phyloP scores from a whole-genome alignment of 2,329 filamentous ascomycete species.

The Cladophialophora bantiana region DNA sequence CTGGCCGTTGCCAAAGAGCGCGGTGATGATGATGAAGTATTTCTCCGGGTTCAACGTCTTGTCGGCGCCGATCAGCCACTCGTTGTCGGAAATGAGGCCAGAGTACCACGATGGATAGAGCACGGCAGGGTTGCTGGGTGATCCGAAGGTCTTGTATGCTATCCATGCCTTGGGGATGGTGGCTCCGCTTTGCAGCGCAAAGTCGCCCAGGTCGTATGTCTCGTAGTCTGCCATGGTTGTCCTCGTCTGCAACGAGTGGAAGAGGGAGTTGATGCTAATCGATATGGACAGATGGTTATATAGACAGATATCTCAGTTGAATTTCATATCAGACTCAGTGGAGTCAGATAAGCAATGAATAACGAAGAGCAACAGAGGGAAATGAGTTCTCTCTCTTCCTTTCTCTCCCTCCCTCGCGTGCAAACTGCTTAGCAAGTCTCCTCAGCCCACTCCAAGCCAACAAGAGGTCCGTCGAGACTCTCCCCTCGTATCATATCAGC shows the following conservation, averaged over 20 bases:
- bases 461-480: background rate
- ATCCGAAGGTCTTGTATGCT: conserved; percentile 78
- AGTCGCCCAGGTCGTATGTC: conserved; percentile 68
- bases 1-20: conserved; percentile 73
- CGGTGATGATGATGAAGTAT: conserved; percentile 73
- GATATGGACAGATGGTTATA: no score
- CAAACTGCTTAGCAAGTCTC: background rate
- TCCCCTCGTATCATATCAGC: background rate
- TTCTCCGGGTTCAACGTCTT: conserved; percentile 69
- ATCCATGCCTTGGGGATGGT: conserved; percentile 70
- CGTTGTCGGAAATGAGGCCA: conserved; percentile 72
- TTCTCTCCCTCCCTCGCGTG: no score
- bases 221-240: conserved; percentile 50
- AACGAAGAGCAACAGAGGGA: background rate
- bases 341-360: no score
- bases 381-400: no score
- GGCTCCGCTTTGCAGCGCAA: conserved; percentile 70
- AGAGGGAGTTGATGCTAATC: no score
- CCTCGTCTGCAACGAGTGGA: no score
- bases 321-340: no score
- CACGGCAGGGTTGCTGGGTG: conserved; percentile 67
- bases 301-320: no score
- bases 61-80: conserved; percentile 73
- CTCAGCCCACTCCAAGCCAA: background rate
- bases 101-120: conserved; percentile 82